Conservation (phyloP, 73 alveolate genomes). For the Effrenium voratum region DNA sequence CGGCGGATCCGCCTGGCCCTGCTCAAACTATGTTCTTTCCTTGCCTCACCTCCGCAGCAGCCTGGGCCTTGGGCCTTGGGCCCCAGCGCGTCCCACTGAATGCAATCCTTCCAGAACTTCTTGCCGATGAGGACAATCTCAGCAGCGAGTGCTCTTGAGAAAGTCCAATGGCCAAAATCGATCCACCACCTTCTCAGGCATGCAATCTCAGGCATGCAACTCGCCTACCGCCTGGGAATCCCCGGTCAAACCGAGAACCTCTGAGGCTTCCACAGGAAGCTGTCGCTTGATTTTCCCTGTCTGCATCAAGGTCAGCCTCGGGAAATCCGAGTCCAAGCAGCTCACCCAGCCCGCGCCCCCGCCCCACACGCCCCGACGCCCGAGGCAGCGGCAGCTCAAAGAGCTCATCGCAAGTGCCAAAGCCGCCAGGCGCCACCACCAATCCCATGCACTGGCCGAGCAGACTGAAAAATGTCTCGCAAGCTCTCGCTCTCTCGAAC, state of each 20-base stretch:
- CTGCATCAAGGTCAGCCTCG: constrained; percentile 76
- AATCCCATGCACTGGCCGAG: constrained; percentile 86
- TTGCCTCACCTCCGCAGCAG: no score
- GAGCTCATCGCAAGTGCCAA: constrained; percentile 87
- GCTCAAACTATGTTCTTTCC: no score
- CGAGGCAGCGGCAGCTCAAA: constrained; percentile 56
- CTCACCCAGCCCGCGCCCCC: no score
- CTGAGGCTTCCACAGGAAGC: constrained; percentile 29
- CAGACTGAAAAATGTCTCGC: no score
- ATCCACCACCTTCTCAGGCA: no score
- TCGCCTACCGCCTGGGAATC: no score
- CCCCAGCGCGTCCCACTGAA: constrained; percentile 49
- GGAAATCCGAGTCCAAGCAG: no score
- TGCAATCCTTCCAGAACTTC: constrained; percentile 82
- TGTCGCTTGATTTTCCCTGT: constrained; percentile 94
- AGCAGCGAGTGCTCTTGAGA: no score
- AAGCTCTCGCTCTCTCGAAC: not conserved
- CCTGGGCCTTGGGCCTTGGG: not conserved
- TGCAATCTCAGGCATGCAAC: no score
- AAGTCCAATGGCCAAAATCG: no score
- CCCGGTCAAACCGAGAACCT: no score
- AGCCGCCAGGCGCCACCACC: constrained; percentile 93
- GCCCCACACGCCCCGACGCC: not conserved
- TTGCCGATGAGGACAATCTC: constrained; percentile 79
- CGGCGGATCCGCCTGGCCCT: no score